Evolutionary conservation across 169 alveolate species (phyloP), one percentile per base, ranked within the genome.

Genomic region (Plasmodium cynomolgi): DNA sequence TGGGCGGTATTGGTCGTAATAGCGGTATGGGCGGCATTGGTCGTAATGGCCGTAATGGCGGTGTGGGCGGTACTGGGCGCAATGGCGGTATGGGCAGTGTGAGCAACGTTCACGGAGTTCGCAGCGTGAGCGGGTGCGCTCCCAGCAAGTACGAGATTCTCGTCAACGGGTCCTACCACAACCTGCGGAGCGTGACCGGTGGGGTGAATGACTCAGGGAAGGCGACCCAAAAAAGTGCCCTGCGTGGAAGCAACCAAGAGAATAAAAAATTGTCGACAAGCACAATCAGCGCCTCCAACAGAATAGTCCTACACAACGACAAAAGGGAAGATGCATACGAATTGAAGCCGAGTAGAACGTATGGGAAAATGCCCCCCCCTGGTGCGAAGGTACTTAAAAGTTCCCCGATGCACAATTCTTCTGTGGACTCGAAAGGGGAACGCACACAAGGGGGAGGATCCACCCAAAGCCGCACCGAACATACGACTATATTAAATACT

Each of bases 271-370:
- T 34, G 37, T 44, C 26, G n/a, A 9, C 68, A 34, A 85, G 39
- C 23, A 3, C 34, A 44, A 75, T 7, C 41, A 1, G 34, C 29
- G 17, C 33, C 17, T 20, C 68, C 29, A 71, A 72, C 83, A 74
- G 39, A 31, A 13, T 85, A 33, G 6, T 75, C 81, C 17, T 74
- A 47, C 68, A 85, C 62, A 23, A 75, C 68, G 86, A 85, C 26
- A 85, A 85, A 71, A 75, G 93, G 39, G 93, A 85, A 75, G 93
- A 85, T 31, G 84, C 93, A 29, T 85, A 74, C 74, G 84, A 50
- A 74, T 6, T 74, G 31, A 75, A 85, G 9, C 68, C 71, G 23
- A 33, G 31, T 17, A 54, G 7, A 50, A 39, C 56, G 34, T 47
- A 85, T n/a, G 80, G 34, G 44, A 54, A 54, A 50, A 20, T 20